Conservation (phyloP, 1,284 basidiomycete species). For the Puccinia triticina region DNA sequence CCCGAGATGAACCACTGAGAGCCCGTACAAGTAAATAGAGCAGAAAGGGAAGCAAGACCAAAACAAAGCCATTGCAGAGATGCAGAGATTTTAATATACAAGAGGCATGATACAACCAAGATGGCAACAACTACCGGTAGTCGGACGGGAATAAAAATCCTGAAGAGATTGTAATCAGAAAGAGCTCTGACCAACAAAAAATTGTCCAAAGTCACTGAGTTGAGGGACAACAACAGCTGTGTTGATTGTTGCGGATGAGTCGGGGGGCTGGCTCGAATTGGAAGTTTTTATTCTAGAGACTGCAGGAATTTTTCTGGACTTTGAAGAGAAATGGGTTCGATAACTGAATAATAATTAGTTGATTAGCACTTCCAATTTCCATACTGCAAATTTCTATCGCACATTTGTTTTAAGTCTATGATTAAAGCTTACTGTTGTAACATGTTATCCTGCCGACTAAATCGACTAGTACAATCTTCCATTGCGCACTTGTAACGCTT, state of each 20-base stretch:
- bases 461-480: constrained; percentile 52
- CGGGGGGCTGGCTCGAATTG: neutral
- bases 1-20: no score
- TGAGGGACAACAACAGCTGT: neutral
- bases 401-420: neutral
- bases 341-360: constrained; percentile 43
- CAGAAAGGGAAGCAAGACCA: no score
- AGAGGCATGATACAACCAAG: no score
- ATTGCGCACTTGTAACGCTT: constrained; percentile 53
- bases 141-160: neutral
- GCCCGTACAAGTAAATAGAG: no score
- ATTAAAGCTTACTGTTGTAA: constrained; percentile 53
- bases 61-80: neutral
- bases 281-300: neutral
- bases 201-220: neutral
- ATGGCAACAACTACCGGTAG: neutral
- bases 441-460: constrained; percentile 54
- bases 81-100: no score
- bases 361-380: neutral
- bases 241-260: neutral
- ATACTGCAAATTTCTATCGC: neutral
- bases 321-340: constrained; percentile 53
- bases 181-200: neutral
- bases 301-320: constrained; percentile 47
- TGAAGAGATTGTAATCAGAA: neutral